Evolutionary conservation across 208 protist species (phyloP), one percentile per base, ranked within the genome.

Genomic region (Blastocrithidia nonstop): DNA sequence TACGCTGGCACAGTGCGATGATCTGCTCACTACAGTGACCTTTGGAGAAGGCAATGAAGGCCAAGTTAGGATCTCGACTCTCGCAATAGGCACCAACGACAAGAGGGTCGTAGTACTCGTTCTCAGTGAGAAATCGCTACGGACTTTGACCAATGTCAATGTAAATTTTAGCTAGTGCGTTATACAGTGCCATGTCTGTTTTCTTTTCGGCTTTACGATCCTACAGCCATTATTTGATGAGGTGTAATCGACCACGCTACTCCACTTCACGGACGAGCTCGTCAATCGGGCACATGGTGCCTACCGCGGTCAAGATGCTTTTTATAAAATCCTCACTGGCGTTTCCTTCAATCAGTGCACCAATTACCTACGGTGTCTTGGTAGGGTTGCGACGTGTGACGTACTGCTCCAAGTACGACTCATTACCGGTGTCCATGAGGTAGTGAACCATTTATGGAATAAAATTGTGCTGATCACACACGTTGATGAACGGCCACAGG

Each of bases 151-250:
- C 97, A 36, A 75, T 75, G 63, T 99, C 96, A n/a, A 99, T 94
- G 77, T 99, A 98, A 49, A 99, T 97, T 82, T 99, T 99, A 19
- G 95, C 97, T 2, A 99, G 68, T 2, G 97, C 97, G 57, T 99
- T 99, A 84, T 99, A 95, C 5, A 97, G 72, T 25, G 87, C 78
- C 1, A 74, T 42, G 46, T 99, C 98, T 50, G 88, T 90, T 60
- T 84, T 95, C 48, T 95, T 96, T 59, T 98, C 94, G 26, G 70
- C 73, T 36, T 93, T 57, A 52, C 95, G 88, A 20, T 71, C 72
- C 75, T 99, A 97, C 32, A 99, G 89, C 95, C 96, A 99, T n/a
- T 87, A 78, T 43, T 95, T 81, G 28, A 99, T 87, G 11, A 99
- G 67, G 58, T 96, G 95, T 21, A 99, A 67, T 33, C 97, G 94